phyloP scores from a whole-genome alignment of 2,329 filamentous ascomycete species.

The Lachnellula occidentalis region DNA sequence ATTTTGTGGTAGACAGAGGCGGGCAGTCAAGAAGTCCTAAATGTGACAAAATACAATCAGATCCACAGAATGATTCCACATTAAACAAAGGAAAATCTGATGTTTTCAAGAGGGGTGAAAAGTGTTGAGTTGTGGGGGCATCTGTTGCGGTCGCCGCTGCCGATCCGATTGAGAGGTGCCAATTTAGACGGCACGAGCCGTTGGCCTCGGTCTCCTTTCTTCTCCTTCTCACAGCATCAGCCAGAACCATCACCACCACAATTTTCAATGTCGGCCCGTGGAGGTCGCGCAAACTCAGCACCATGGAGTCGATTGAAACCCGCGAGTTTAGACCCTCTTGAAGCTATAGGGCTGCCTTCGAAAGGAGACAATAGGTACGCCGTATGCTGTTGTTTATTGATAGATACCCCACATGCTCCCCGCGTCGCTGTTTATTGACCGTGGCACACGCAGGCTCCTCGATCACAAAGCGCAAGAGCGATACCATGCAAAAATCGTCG shows the following conservation, averaged over 20 bases:
- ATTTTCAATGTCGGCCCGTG: constrained; percentile 25
- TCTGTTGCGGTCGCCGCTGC: not conserved
- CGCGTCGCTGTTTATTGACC: constrained; percentile 10
- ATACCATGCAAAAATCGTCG: constrained; percentile 82
- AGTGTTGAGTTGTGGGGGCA: not conserved
- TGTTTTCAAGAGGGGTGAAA: not conserved
- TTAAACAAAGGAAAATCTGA: not conserved
- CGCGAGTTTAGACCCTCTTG: constrained; percentile 68
- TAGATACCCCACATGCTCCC: not conserved
- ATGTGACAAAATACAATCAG: no score
- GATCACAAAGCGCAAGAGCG: constrained; percentile 73
- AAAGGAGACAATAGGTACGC: constrained; percentile 80
- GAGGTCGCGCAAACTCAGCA: constrained; percentile 40
- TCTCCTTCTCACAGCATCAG: not conserved
- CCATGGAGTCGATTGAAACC: constrained; percentile 70
- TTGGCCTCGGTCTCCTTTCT: not conserved
- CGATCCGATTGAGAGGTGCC: no score
- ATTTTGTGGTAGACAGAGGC: not conserved
- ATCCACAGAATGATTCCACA: no score
- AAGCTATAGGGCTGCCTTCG: constrained; percentile 77
- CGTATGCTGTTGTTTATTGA: not conserved
- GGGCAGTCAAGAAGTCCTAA: not conserved
- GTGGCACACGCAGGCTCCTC: constrained; percentile 49
- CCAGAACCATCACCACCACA: not conserved
- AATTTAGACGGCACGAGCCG: not conserved